These are phyloP conservation scores for Handroanthus guayacan DNA, from an alignment of 257 asterid species.

Conservation along the genomic window DNA sequence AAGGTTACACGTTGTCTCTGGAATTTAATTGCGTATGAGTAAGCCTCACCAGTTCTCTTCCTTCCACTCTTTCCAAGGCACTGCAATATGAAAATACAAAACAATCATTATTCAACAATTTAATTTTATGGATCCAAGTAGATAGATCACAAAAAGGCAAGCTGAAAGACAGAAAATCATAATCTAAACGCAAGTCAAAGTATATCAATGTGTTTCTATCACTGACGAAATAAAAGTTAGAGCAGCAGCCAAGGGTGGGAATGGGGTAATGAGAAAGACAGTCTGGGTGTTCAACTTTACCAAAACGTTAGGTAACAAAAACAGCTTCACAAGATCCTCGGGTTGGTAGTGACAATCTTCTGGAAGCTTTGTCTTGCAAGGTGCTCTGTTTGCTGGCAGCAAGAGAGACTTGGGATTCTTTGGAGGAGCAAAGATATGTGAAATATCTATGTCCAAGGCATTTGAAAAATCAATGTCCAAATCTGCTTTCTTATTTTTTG, in stretches of 20 bases:
- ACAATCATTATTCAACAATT: conserved; percentile 8
- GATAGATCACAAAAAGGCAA: background rate
- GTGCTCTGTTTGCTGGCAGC: conserved; percentile 71
- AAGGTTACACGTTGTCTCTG: too few relatives aligned
- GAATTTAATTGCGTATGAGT: background rate
- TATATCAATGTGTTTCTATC: conserved; percentile 7
- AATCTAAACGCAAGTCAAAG: conserved; percentile 7
- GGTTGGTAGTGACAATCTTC: conserved; percentile 98
- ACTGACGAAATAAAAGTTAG: background rate
- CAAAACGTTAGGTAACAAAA: conserved; percentile 82
- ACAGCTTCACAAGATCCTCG: conserved; percentile 93
- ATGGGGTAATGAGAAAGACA: background rate
- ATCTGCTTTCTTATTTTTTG: conserved; percentile 64
- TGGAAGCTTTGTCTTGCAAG: conserved; percentile 83
- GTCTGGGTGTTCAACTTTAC: conserved; percentile 48
- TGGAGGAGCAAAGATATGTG: conserved; percentile 77
- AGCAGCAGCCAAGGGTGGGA: conserved; percentile 6
- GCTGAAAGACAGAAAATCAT: background rate
- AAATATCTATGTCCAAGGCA: conserved; percentile 59
- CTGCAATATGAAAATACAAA: conserved; percentile 54
- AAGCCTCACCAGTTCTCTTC: conserved; percentile 61
- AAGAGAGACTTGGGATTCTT: conserved; percentile 83
- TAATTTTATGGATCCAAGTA: conserved; percentile 10
- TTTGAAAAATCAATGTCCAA: conserved; percentile 71
- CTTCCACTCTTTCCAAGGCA: conserved; percentile 82